Conservation (phyloP, 257 asterid species). For the Rubia yunnanensis region DNA sequence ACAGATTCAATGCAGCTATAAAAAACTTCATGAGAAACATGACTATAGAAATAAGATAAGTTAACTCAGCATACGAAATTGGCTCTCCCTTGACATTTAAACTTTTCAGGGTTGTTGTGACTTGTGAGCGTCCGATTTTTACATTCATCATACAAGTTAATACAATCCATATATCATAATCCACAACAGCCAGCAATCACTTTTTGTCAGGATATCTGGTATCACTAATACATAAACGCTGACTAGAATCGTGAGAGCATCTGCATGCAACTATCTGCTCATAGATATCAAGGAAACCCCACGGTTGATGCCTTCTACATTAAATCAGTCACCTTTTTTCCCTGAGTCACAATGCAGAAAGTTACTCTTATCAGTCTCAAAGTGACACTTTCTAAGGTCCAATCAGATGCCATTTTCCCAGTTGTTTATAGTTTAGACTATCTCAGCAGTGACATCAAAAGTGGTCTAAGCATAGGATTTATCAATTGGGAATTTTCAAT, state of each 20-base stretch:
- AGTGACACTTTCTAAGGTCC: neutral
- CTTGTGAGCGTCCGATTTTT: neutral
- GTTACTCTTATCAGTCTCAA: neutral
- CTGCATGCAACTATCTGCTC: neutral
- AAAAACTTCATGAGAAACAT: neutral
- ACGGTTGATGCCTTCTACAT: neutral
- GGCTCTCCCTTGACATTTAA: neutral
- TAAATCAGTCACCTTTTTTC: neutral
- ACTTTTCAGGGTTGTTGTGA: neutral
- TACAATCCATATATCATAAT: neutral
- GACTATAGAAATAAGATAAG: neutral
- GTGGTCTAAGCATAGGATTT: neutral
- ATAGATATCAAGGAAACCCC: neutral
- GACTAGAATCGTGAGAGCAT: neutral
- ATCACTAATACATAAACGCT: neutral
- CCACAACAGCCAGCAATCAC: neutral
- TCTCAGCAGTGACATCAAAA: neutral
- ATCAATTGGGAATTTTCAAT: neutral
- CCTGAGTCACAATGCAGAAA: neutral
- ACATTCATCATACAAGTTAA: neutral
- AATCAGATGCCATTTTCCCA: neutral
- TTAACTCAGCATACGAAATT: neutral
- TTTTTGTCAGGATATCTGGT: neutral
- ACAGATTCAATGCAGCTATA: slow-evolving; percentile 1
- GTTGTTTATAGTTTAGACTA: neutral